Conservation (phyloP, 805 yeast genomes). For the Candida golubevii region DNA sequence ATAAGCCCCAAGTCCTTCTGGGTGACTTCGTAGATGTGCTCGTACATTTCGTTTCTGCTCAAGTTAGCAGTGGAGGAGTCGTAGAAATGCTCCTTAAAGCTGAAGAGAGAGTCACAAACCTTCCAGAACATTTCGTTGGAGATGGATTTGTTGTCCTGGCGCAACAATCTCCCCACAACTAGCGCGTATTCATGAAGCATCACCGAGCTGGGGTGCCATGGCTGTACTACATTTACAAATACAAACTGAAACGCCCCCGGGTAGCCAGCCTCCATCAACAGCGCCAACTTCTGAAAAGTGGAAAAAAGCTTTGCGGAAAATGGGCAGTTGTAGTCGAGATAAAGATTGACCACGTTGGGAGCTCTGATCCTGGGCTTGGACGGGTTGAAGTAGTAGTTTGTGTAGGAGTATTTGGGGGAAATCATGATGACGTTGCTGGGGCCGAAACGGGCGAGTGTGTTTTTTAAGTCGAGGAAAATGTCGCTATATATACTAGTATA, state of each 20-base stretch:
- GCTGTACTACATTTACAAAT: constrained; percentile 75
- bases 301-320: constrained; percentile 62
- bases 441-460: no score
- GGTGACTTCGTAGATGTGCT: constrained; percentile 33
- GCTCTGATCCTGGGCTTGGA: constrained; percentile 19
- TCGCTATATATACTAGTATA: no score
- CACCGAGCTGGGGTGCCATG: constrained; percentile 82
- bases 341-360: constrained; percentile 54
- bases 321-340: constrained; percentile 75
- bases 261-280: constrained; percentile 41
- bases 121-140: constrained; percentile 37
- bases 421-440: constrained; percentile 23
- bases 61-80: constrained; percentile 56
- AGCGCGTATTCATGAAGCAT: constrained; percentile 67
- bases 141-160: constrained; percentile 19
- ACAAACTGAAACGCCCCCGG: constrained; percentile 55
- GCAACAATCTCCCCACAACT: constrained; percentile 65
- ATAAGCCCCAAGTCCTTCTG: constrained; percentile 26
- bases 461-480: no score
- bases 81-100: constrained; percentile 49
- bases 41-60: constrained; percentile 54
- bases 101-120: constrained; percentile 53
- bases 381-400: constrained; percentile 29
- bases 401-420: constrained; percentile 38
- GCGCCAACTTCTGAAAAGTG: constrained; percentile 52